Evolutionary conservation across 2,329 filamentous ascomycete genomes (phyloP), one percentile per base, ranked within the genome.

Genomic region (Alternaria sp.): DNA sequence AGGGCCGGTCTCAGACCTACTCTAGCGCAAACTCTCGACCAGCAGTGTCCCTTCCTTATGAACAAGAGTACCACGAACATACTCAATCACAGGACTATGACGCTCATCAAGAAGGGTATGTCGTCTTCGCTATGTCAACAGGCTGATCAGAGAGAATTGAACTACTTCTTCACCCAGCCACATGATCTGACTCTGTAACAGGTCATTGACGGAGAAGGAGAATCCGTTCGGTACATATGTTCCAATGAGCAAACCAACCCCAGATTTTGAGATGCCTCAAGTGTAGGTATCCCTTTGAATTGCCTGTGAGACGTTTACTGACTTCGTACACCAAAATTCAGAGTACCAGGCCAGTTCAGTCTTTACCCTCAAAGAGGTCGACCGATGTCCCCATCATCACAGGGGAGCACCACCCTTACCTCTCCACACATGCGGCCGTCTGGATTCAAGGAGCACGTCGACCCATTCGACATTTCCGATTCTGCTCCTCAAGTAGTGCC

Each of bases 371-470:
- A 64, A 48, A 57, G 51, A 7, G 46, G 49, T 14, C 56, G 63
- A 14, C 58, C 63, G 4, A 56, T 66, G 23, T 68, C 66, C 31
- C 60, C 61, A 23, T 61, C 61, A 5, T 68, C 69, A 6, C 53
- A 66, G 33, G 66, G 63, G 31, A 65, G 59, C 23, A 65, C 60
- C 3, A 60, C 63, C 31, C 34, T 65, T 14, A 61, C 40, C 11
- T 70, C 66, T 14, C 66, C 62, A 40, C 59, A 66, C 17, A 34
- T 63, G 5, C 59, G 65, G 33, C 62, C 63, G 8, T 71, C 67
- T 36, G 63, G 62, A 2, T 69, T 71, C 55, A 70, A 69, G 37
- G 68, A 71, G 42, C 67, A 71, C 42, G 66, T 70, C 14, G 65
- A 68, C 39, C 41, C 62, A 6, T 58, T 57, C 36, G 62, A 67